Conservation (phyloP, 1,284 basidiomycete species). For the Cutaneotrichosporon curvatum region DNA sequence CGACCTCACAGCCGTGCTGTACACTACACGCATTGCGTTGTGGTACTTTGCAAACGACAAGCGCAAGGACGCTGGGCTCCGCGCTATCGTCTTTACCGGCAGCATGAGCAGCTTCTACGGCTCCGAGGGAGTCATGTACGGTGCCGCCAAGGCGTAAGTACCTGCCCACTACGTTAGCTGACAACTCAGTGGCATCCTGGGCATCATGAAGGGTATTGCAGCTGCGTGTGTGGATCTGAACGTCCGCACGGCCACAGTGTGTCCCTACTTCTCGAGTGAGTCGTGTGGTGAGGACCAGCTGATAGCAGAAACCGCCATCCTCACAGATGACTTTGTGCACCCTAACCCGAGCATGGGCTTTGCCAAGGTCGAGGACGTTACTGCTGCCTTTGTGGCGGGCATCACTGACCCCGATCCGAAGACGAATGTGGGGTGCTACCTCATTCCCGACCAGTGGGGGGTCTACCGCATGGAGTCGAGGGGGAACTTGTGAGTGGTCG, state of each 20-base stretch:
- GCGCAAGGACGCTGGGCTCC: constrained; percentile 7
- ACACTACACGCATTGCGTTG: constrained; percentile 16
- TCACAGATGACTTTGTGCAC: constrained; percentile 14
- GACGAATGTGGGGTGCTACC: constrained; percentile 14
- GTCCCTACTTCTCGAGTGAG: constrained; percentile 19
- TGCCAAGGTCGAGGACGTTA: constrained; percentile 15
- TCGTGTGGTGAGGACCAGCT: background rate
- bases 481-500: constrained; percentile 7
- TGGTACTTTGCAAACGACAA: constrained; percentile 15
- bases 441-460: constrained; percentile 16
- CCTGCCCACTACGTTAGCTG: background rate
- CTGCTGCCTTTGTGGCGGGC: constrained; percentile 9
- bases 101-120: constrained; percentile 14
- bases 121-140: constrained; percentile 13
- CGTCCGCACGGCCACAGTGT: constrained; percentile 11
- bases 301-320: constrained; percentile 13
- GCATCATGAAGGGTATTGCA: constrained; percentile 13
- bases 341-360: constrained; percentile 12
- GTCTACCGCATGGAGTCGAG: constrained; percentile 16
- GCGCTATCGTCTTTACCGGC: constrained; percentile 10
- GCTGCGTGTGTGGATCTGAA: constrained; percentile 1
- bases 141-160: constrained; percentile 14
- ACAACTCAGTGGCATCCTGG: constrained; percentile 9
- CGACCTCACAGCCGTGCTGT: constrained; percentile 15
- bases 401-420: constrained; percentile 12